Base-by-base conservation (phyloP, 2,329 filamentous ascomycete genomes). In the Bertia moriformis region DNA sequence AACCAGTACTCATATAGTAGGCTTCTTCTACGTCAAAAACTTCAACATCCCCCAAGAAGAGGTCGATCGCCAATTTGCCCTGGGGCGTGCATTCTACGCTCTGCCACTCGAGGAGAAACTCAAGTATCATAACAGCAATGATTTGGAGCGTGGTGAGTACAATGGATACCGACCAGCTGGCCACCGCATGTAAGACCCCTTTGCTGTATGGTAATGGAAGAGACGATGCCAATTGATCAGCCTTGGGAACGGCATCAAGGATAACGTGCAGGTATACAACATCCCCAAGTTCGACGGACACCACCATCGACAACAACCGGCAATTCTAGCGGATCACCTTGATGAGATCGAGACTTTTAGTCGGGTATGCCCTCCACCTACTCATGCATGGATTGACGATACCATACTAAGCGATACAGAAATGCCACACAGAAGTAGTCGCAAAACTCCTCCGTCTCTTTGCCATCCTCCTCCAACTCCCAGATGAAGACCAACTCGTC, bases 11-110 rank as follows among this genome's bases (percentile, higher is more conserved):
- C n/a, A n/a, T n/a, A n/a, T n/a, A n/a, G 7, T 27, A 27, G 66
- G 68, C 4, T 70, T 76, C 56, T 78, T 77, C 52, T 74, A 75
- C 42, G 67, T 78, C 1, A 72, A 66, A 42, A 76, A 79, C 53
- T 78, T 71, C 46, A 70, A 67, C 44, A 67, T 78, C 14, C 57
- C 59, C 0, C 72, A 78, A 48, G 67, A 72, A 30, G 63, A 67
- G 19, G 65, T 78, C 1, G 67, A 78, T 42, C 55, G 57, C 1
- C 73, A 78, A 41, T 78, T 78, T 42, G 67, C 72, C 2, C 59
- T 78, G 0, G 73, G 69, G 0, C 63, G 71, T 29, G 62, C 68
- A 15, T 72, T 78, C 46, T 71, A 71, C 48, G 49, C 60, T 3
- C 60, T 78, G 0, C 71, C 73, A 0, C 53, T 69, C 0, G 67